Percentiles rank a stretch among this genome's conserved stretches.
These are phyloP conservation scores for Rosa chinensis DNA, from an alignment of 306 rosid genomes.

Conservation along the genomic window DNA sequence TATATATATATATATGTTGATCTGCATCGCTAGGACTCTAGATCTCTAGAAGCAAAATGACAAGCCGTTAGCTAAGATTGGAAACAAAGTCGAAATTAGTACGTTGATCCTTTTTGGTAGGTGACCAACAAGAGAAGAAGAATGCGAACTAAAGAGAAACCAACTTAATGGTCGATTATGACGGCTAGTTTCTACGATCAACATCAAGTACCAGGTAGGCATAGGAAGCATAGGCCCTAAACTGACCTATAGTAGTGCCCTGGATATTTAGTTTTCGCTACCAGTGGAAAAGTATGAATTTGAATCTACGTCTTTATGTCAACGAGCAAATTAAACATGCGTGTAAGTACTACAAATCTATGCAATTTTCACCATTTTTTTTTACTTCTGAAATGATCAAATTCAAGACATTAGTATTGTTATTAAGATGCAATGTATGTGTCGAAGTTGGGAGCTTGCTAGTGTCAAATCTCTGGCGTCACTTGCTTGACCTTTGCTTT, in stretches of 20 bases:
- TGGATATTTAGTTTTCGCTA: not conserved
- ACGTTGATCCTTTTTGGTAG: slow-evolving; percentile 46
- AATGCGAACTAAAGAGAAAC: slow-evolving; percentile 29
- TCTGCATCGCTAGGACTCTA: not conserved
- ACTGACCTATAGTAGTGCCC: not conserved
- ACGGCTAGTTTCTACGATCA: not conserved
- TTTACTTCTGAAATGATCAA: not conserved
- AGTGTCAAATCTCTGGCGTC: not conserved
- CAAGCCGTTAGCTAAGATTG: slow-evolving; percentile 22
- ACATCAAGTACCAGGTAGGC: not conserved
- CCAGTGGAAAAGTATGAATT: not conserved
- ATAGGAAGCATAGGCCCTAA: not conserved
- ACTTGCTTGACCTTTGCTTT: not conserved
- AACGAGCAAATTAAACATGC: not conserved
- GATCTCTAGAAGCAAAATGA: slow-evolving; percentile 24
- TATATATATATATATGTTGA: not conserved
- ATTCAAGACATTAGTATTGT: not conserved
- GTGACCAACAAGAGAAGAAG: slow-evolving; percentile 47
- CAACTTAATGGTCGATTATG: not conserved
- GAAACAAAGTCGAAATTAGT: slow-evolving; percentile 29
- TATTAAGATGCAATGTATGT: not conserved
- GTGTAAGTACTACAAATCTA: not conserved
- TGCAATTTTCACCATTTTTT: not conserved
- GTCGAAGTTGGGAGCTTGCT: not conserved
- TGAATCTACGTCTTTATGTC: not conserved